These are phyloP conservation scores for bread wheat (Triticum aestivum) DNA, from an alignment of 176 grass and related monocot genomes.

Conservation along the genomic window DNA sequence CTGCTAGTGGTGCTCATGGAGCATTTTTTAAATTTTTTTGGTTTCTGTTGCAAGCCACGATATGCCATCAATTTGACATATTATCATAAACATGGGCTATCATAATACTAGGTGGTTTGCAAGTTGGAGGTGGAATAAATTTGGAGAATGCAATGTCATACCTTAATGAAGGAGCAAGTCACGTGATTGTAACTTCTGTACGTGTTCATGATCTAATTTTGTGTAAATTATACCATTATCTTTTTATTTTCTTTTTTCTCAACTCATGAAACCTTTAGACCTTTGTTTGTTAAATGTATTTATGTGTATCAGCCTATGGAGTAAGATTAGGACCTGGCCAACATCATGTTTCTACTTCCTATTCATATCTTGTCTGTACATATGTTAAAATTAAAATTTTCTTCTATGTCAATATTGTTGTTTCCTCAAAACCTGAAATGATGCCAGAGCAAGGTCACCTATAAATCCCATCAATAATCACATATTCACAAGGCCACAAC, in stretches of 20 bases:
- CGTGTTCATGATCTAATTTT: constrained; percentile 35
- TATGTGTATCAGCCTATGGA: not conserved
- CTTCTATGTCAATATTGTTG: not conserved
- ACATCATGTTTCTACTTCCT: not conserved
- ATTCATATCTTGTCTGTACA: not conserved
- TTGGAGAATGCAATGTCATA: constrained; percentile 74
- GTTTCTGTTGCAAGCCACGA: not conserved
- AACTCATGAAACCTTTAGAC: not conserved
- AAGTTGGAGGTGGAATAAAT: constrained; percentile 97
- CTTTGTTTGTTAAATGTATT: not conserved
- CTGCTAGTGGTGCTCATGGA: constrained; percentile 4
- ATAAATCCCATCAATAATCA: not conserved
- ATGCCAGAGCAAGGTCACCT: not conserved
- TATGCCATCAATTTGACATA: constrained; percentile 13
- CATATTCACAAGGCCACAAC: too few species aligned
- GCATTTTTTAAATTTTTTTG: not conserved
- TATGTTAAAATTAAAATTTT: not conserved
- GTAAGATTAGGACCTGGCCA: not conserved
- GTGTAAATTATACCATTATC: not conserved
- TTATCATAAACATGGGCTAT: constrained; percentile 24
- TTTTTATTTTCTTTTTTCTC: not conserved
- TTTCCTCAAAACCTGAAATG: not conserved
- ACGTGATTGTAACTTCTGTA: constrained; percentile 96
- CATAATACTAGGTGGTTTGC: constrained; percentile 78
- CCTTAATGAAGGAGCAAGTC: constrained; percentile 89